A percentile compares a stretch with the other conserved stretches of the same genome.
These are phyloP conservation scores for Magnolia changhungtana DNA, from an alignment of 164 flowering plant genomes.

Conservation along the genomic window DNA sequence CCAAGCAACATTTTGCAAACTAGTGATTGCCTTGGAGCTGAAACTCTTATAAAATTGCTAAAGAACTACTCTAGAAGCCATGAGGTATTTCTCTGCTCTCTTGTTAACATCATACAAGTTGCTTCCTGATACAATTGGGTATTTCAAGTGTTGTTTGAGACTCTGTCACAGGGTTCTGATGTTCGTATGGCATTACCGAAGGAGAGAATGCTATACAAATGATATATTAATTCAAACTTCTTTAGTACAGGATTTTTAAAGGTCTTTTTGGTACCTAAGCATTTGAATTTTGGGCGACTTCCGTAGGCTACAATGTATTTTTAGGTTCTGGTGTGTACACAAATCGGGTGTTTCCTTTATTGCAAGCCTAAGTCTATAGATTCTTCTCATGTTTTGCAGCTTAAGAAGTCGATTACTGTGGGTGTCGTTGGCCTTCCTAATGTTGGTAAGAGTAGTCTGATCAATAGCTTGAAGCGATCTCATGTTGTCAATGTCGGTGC, in stretches of 20 bases:
- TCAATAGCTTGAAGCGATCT: conserved; percentile 86
- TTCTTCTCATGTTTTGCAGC: conserved; percentile 38
- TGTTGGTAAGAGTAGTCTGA: conserved; percentile 97
- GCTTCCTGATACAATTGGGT: background rate
- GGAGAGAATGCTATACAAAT: background rate
- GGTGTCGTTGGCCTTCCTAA: conserved; percentile 93
- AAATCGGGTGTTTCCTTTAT: background rate
- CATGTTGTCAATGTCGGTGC: conserved; percentile 95
- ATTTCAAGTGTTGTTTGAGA: background rate
- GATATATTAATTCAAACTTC: background rate
- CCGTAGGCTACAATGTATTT: too few relatives aligned
- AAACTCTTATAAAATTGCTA: conserved; percentile 78
- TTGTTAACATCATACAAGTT: background rate
- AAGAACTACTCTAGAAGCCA: conserved; percentile 93
- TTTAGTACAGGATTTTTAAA: too few relatives aligned
- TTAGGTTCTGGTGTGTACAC: background rate
- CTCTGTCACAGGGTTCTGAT: background rate
- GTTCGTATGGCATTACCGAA: too few relatives aligned
- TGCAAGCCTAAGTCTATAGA: background rate
- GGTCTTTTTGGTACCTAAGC: background rate
- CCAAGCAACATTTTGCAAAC: conserved; percentile 66
- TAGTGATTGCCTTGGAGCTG: conserved; percentile 99
- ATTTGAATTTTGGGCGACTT: background rate
- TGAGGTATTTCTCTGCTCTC: conserved; percentile 48
- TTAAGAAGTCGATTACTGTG: conserved; percentile 84